These are phyloP conservation scores for Hypoxylon sp. DNA, from an alignment of 2,329 filamentous ascomycete species.

Conservation along the genomic window DNA sequence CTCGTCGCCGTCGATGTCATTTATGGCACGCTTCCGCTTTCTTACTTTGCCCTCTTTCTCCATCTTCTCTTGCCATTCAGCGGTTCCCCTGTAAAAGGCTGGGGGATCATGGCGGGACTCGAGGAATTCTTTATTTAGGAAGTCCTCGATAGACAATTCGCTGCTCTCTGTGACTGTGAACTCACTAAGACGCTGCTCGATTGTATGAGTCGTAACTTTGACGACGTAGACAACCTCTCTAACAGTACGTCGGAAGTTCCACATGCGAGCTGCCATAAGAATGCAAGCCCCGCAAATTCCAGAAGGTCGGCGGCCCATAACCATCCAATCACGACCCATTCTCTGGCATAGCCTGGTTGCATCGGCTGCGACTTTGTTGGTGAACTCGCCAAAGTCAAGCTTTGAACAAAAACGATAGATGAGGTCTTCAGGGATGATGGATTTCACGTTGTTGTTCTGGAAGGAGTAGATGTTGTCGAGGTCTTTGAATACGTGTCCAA, in stretches of 20 bases:
- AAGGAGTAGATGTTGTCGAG: conserved; percentile 80
- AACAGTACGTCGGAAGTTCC: conserved; percentile 94
- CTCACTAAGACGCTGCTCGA: conserved; percentile 91
- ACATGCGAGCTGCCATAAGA: conserved; percentile 95
- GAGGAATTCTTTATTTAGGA: conserved; percentile 78
- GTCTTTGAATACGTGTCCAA: conserved; percentile 91
- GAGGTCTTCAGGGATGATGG: conserved; percentile 88
- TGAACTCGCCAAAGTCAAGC: conserved; percentile 88
- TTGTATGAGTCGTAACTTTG: conserved; percentile 94
- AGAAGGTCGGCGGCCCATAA: conserved; percentile 91
- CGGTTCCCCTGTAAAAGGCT: conserved; percentile 78
- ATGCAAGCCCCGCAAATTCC: conserved; percentile 95
- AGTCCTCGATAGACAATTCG: conserved; percentile 88
- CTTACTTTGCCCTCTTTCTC: conserved; percentile 58
- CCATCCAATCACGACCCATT: conserved; percentile 98
- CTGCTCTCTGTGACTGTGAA: conserved; percentile 91
- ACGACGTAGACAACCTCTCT: conserved; percentile 98
- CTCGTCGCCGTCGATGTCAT: conserved; percentile 55
- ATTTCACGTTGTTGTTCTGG: conserved; percentile 70
- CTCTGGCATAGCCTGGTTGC: conserved; percentile 89
- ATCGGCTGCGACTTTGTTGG: conserved; percentile 87
- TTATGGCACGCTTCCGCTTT: conserved; percentile 63
- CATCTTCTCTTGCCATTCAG: conserved; percentile 70
- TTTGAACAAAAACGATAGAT: conserved; percentile 93
- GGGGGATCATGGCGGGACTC: conserved; percentile 86